Conservation (phyloP, 495 filamentous ascomycete species). For the Penicillium arizonense region DNA sequence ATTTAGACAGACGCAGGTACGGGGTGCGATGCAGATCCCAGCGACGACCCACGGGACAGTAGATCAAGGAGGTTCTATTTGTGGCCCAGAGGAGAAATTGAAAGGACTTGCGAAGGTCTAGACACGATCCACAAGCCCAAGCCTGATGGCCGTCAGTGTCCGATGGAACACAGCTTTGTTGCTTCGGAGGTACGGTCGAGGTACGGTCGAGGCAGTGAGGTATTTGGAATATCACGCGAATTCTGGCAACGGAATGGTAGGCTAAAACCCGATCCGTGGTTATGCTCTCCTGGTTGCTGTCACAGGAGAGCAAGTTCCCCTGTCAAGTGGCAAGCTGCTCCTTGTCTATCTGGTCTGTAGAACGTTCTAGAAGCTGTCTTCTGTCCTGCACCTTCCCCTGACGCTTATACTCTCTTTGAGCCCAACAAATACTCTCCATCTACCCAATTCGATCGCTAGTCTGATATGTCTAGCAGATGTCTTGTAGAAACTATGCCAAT, state of each 20-base stretch:
- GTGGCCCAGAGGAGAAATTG: neutral
- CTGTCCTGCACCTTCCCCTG: neutral
- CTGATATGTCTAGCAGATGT: neutral
- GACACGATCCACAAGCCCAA: neutral
- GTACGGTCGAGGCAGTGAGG: neutral
- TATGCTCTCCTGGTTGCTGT: neutral
- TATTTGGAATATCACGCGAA: no score
- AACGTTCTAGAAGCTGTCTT: neutral
- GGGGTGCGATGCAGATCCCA: neutral
- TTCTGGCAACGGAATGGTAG: no score
- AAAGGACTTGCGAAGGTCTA: neutral
- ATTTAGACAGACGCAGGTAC: neutral
- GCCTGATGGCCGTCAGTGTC: neutral
- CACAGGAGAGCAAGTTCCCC: neutral
- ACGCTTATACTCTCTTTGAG: neutral
- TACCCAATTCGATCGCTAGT: neutral
- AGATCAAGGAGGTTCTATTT: conserved; percentile 1
- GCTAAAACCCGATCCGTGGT: no score
- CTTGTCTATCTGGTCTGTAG: neutral
- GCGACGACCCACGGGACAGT: neutral
- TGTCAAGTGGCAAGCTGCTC: neutral
- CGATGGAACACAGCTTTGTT: neutral
- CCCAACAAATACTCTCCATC: neutral
- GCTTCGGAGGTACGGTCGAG: neutral
- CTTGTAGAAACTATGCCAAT: conserved; percentile 1